Percentiles rank a stretch among this genome's conserved stretches.
Evolutionary conservation across 202 grass and related monocot species (phyloP).

Genomic region (Brachypodium distachyon): DNA sequence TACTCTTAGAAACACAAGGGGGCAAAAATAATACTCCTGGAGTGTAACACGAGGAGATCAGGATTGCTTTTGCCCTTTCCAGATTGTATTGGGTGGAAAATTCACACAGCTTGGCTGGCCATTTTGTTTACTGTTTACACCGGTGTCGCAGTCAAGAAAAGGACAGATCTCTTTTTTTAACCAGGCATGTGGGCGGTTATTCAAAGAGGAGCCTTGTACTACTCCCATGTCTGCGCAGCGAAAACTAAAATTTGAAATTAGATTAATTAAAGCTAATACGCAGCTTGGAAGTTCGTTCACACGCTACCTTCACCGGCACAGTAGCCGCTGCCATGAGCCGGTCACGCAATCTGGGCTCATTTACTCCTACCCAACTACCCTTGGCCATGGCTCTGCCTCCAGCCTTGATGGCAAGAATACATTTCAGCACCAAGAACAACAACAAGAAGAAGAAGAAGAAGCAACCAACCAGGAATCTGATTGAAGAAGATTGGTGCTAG

Average conservation of each 20-base stretch:
- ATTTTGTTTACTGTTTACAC: neutral
- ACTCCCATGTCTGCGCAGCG: neutral
- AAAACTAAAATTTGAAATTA: neutral
- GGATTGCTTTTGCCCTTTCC: neutral
- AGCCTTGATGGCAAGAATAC: too few relatives aligned
- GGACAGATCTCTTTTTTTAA: neutral
- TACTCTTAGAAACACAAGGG: neutral
- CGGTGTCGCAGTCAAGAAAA: slow-evolving; percentile 1
- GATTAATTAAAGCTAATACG: neutral
- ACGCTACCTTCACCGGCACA: neutral
- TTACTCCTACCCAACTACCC: neutral
- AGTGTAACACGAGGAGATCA: neutral
- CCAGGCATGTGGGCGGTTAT: neutral
- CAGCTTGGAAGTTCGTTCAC: neutral
- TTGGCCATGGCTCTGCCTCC: neutral
- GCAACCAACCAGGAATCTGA: neutral
- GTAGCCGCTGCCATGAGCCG: neutral
- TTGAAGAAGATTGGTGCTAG: neutral
- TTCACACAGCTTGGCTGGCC: neutral
- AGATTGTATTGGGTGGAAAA: neutral
- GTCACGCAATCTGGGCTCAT: neutral
- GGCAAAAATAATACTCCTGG: neutral
- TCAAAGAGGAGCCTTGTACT: neutral
- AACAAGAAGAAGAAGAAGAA: too few relatives aligned
- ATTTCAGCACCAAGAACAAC: neutral